These are phyloP conservation scores for Neurospora sp. DNA, from an alignment of 495 filamentous ascomycete species.

Conservation along the genomic window DNA sequence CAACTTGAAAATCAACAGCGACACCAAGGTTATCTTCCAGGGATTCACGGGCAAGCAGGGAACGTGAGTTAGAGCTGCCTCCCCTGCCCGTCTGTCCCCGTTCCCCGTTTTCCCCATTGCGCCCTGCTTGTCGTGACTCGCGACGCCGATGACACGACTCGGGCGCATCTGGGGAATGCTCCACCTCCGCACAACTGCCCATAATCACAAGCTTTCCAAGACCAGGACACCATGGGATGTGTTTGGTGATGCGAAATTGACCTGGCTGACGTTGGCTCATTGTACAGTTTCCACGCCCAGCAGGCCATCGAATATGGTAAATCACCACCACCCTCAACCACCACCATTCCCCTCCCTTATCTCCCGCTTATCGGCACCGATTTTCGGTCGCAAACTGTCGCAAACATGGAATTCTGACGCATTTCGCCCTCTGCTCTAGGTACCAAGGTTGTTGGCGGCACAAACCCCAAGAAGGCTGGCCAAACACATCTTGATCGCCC, in stretches of 20 bases:
- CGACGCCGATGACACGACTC: slow-evolving; percentile 3
- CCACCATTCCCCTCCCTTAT: neutral
- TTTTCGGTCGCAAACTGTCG: neutral
- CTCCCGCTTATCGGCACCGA: neutral
- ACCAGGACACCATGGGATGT: neutral
- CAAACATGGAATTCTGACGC: slow-evolving; percentile 8
- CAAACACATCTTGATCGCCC: slow-evolving; percentile 79
- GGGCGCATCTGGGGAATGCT: neutral
- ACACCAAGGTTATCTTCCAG: slow-evolving; percentile 94
- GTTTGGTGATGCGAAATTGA: neutral
- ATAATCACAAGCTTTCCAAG: neutral
- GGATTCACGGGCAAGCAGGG: slow-evolving; percentile 98
- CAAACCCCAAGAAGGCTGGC: slow-evolving; percentile 98
- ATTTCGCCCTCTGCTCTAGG: slow-evolving; percentile 38
- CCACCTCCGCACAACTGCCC: neutral
- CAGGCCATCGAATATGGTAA: slow-evolving; percentile 98
- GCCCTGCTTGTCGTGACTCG: slow-evolving; percentile 9
- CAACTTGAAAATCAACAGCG: slow-evolving; percentile 83
- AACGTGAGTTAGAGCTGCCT: slow-evolving; percentile 58
- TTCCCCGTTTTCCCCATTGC: slow-evolving; percentile 1
- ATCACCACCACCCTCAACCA: neutral
- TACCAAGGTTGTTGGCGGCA: slow-evolving; percentile 95
- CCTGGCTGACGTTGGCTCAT: slow-evolving; percentile 33
- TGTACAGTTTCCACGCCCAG: slow-evolving; percentile 80
- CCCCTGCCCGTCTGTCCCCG: neutral